A percentile compares a stretch with the other conserved stretches of the same genome.
Evolutionary conservation across 306 rosid species (phyloP).

Genomic region (Luffa aegyptiaca): DNA sequence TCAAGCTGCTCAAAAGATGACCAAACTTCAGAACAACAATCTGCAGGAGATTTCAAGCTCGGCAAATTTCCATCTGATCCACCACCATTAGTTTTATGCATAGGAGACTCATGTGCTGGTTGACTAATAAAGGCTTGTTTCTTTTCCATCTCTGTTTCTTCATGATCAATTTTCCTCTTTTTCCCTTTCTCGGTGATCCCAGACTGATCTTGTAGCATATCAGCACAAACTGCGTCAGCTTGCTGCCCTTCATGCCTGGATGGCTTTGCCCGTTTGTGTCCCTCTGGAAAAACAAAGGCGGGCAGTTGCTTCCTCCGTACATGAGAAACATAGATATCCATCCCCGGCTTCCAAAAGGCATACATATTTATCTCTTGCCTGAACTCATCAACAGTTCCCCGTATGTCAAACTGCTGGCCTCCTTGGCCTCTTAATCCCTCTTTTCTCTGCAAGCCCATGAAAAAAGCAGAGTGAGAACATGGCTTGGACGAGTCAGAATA

Average conservation of each 20-base stretch:
- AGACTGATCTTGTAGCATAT: constrained; percentile 27
- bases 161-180: constrained; percentile 63
- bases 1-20: constrained; percentile 21
- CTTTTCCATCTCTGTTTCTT: constrained; percentile 34
- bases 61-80: constrained; percentile 36
- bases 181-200: constrained; percentile 45
- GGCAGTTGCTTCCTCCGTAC: constrained; percentile 97
- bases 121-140: constrained; percentile 54
- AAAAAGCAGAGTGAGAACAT: constrained; percentile 83
- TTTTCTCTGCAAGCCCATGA: constrained; percentile 97
- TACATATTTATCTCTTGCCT: constrained; percentile 74
- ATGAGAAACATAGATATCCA: constrained; percentile 90
- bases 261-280: constrained; percentile 53
- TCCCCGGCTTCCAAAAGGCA: constrained; percentile 81
- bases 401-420: constrained; percentile 95
- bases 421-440: constrained; percentile 93
- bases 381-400: constrained; percentile 93
- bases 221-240: constrained; percentile 35
- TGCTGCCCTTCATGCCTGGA: constrained; percentile 38
- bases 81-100: constrained; percentile 32
- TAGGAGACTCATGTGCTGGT: constrained; percentile 35
- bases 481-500: constrained; percentile 59
- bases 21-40: constrained; percentile 28
- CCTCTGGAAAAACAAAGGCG: constrained; percentile 78
- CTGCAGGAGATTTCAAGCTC: constrained; percentile 21